Evolutionary conservation across 768 basidiomycete genomes (phyloP).

Genomic region (Kwoniella bestiolae): DNA sequence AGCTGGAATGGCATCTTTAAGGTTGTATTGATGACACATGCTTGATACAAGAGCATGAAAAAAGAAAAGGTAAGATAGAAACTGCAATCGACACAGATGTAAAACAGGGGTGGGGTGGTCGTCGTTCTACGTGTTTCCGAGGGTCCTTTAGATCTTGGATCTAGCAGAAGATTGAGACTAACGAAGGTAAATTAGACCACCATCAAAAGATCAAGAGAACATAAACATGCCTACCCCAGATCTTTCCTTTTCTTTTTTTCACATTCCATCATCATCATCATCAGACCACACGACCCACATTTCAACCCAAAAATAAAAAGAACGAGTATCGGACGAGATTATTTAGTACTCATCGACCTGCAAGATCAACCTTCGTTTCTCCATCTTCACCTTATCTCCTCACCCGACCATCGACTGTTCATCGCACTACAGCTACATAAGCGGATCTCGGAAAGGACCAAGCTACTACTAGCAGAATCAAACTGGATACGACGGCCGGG

Average conservation of each 20-base stretch:
- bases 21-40: neutral
- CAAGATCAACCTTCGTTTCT: neutral
- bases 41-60: neutral
- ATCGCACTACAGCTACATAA: neutral
- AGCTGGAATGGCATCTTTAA: neutral
- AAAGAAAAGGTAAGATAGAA: neutral
- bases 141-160: neutral
- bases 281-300: neutral
- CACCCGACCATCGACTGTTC: neutral
- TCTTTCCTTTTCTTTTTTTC: too few relatives aligned
- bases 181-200: neutral
- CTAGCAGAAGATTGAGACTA: too few relatives aligned
- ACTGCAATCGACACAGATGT: neutral
- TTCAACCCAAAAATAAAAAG: neutral
- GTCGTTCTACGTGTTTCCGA: neutral
- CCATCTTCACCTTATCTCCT: neutral
- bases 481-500: neutral
- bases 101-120: neutral
- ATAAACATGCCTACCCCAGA: neutral
- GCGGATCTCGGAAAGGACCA: neutral
- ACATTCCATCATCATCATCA: too few relatives aligned
- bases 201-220: neutral
- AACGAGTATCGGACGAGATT: neutral
- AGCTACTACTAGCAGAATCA: too few relatives aligned
- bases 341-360: neutral